Percentiles rank a stretch among this genome's conserved stretches.
Evolutionary conservation across 257 asterid species (phyloP).

Genomic region (Ligustrum vulgare): DNA sequence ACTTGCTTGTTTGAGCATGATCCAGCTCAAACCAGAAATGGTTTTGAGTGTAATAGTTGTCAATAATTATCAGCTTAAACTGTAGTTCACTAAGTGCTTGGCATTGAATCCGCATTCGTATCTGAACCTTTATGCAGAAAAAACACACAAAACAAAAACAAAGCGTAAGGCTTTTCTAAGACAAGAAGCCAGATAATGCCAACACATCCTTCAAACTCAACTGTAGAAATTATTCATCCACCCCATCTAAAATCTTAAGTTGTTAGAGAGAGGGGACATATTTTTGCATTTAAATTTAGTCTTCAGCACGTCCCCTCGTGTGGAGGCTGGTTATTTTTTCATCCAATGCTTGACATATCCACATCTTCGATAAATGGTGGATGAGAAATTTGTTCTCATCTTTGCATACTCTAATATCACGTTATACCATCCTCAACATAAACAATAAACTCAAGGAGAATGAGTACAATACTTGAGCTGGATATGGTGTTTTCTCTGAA

Average conservation of each 20-base stretch:
- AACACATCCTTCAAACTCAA: neutral
- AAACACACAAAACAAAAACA: neutral
- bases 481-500: slow-evolving; percentile 58
- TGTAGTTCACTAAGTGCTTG: slow-evolving; percentile 54
- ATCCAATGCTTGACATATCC: neutral
- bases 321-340: neutral
- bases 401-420: no score
- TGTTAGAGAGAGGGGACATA: neutral
- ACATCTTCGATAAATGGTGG: neutral
- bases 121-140: slow-evolving; percentile 61
- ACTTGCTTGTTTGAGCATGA: slow-evolving; percentile 67
- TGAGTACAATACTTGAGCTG: slow-evolving; percentile 70
- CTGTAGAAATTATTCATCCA: neutral
- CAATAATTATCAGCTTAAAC: slow-evolving; percentile 67
- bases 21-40: slow-evolving; percentile 91
- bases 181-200: slow-evolving; percentile 10
- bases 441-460: slow-evolving; percentile 14
- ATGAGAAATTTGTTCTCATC: neutral
- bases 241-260: neutral
- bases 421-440: neutral
- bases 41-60: slow-evolving; percentile 56
- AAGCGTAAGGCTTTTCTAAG: neutral
- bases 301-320: neutral
- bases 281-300: neutral
- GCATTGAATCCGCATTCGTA: slow-evolving; percentile 58